Evolutionary conservation across 139 green algal species (phyloP).

Genomic region (Chlamydomonas sp.): DNA sequence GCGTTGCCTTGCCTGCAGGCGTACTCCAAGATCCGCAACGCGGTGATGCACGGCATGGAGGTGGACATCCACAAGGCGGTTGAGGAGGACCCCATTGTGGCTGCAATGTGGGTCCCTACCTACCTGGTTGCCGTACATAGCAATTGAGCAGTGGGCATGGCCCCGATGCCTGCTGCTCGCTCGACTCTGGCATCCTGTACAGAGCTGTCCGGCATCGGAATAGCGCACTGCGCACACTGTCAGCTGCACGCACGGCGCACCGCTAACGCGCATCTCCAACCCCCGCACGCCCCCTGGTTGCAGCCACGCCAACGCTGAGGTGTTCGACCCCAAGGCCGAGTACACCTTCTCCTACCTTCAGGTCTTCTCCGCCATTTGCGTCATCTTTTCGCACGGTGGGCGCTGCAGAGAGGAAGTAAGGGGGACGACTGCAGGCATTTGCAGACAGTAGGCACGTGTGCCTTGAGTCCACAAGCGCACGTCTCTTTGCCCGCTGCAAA

Average conservation of each 20-base stretch:
- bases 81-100: conserved; percentile 27
- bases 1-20: too few species aligned
- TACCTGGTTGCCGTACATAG: too few species aligned
- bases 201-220: too few species aligned
- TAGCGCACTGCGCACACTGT: too few species aligned
- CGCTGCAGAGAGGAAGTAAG: too few species aligned
- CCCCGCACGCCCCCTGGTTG: not conserved
- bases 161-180: too few species aligned
- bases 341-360: conserved; percentile 68
- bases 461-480: conserved; percentile 4
- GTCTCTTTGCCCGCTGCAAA: too few species aligned
- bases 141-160: too few species aligned
- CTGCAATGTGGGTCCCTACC: not conserved
- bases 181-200: too few species aligned
- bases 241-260: not conserved
- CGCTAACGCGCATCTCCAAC: too few species aligned
- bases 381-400: conserved; percentile 58
- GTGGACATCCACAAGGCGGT: conserved; percentile 57
- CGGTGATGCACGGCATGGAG: conserved; percentile 41
- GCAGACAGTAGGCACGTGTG: not conserved
- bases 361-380: conserved; percentile 68
- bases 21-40: not conserved
- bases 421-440: too few species aligned
- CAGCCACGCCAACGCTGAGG: conserved; percentile 55
- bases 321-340: conserved; percentile 67